Evolutionary conservation across 805 yeast genomes (phyloP).

Genomic region (Teunomyces funiuensis): DNA sequence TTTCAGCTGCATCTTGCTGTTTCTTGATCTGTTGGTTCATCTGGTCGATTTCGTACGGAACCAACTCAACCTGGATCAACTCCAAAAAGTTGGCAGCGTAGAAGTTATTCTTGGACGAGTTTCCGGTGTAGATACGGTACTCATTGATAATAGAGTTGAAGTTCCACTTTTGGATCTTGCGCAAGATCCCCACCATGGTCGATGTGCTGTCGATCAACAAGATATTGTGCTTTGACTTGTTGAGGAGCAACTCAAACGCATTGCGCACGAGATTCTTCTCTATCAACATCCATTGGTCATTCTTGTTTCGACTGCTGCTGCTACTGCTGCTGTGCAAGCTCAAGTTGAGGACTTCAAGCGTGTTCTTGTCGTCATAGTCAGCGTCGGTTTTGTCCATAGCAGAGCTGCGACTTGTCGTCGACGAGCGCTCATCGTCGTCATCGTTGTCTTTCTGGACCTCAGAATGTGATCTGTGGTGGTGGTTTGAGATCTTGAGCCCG

Average conservation of each 20-base stretch:
- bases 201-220: constrained; percentile 78
- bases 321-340: constrained; percentile 17
- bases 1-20: constrained; percentile 11
- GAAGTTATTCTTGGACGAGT: constrained; percentile 72
- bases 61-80: constrained; percentile 55
- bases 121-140: constrained; percentile 64
- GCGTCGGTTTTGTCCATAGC: constrained; percentile 6
- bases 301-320: no score
- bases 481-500: constrained; percentile 40
- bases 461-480: constrained; percentile 23
- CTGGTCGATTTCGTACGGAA: constrained; percentile 41
- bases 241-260: constrained; percentile 64
- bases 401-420: constrained; percentile 8
- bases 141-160: constrained; percentile 82
- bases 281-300: constrained; percentile 75
- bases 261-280: constrained; percentile 63
- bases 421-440: constrained; percentile 10
- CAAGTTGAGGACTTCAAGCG: constrained; percentile 23
- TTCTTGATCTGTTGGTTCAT: constrained; percentile 20
- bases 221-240: constrained; percentile 63
- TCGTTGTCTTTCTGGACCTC: constrained; percentile 20
- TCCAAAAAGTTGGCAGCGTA: constrained; percentile 82
- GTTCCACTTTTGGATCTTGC: constrained; percentile 88
- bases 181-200: constrained; percentile 73
- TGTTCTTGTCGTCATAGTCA: constrained; percentile 6